A percentile compares a stretch with the other conserved stretches of the same genome.
These are phyloP conservation scores for Paspalum notatum DNA, from an alignment of 176 grass and related monocot species.

Conservation along the genomic window DNA sequence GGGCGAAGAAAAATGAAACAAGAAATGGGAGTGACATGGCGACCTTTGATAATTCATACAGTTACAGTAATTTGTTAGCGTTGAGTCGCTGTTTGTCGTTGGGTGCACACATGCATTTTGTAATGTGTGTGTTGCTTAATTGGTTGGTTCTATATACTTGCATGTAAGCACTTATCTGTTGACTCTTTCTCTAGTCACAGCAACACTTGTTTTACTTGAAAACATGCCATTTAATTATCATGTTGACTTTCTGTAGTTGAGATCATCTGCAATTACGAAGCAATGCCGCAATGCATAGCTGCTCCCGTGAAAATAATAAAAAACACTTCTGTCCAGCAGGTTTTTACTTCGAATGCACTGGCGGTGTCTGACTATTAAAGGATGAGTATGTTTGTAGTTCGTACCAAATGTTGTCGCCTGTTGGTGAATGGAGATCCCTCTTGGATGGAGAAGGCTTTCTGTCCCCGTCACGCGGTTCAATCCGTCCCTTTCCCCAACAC, in stretches of 20 bases:
- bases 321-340: background rate
- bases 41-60: background rate
- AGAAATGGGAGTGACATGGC: background rate
- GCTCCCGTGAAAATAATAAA: background rate
- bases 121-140: slow-evolving; percentile 4
- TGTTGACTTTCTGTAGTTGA: background rate
- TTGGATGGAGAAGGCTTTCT: background rate
- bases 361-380: background rate
- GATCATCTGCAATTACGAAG: background rate
- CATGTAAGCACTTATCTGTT: background rate
- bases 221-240: background rate
- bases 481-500: background rate
- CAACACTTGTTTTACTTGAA: slow-evolving; percentile 6
- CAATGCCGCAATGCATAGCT: too few species aligned
- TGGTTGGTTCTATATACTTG: background rate
- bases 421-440: background rate
- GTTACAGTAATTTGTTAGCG: background rate
- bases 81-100: background rate
- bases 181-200: slow-evolving; percentile 8
- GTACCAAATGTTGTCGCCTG: slow-evolving; percentile 9
- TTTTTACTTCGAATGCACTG: background rate
- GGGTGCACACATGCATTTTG: background rate
- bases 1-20: slow-evolving; percentile 10
- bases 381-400: background rate
- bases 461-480: background rate